phyloP scores from a whole-genome alignment of 177 flowering plant species.

The Vitis hybrid region DNA sequence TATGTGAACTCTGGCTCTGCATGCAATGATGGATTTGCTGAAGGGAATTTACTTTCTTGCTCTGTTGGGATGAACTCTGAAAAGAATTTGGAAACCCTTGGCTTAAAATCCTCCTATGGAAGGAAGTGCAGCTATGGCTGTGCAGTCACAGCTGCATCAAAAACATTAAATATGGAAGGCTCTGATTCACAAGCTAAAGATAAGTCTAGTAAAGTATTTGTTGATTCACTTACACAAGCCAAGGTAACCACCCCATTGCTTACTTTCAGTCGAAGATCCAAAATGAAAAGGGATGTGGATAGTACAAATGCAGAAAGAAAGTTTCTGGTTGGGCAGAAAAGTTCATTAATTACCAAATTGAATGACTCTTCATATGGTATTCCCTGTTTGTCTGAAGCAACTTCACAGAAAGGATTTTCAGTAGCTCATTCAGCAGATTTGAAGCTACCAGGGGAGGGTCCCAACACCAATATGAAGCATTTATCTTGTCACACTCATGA shows the following conservation, averaged over 20 bases:
- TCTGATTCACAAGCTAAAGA: constrained; percentile 16
- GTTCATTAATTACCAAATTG: constrained; percentile 1
- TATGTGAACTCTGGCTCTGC: not conserved
- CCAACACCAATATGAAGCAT: constrained; percentile 11
- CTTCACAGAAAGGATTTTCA: constrained; percentile 6
- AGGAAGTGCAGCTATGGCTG: constrained; percentile 15
- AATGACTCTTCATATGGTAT: not conserved
- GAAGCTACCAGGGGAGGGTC: constrained; percentile 8
- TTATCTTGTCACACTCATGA: constrained; percentile 12
- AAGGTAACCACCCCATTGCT: constrained; percentile 24
- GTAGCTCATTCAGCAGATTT: constrained; percentile 8
- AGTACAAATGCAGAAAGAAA: constrained; percentile 3
- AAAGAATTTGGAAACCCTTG: not conserved
- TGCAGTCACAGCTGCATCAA: constrained; percentile 2
- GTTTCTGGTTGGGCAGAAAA: constrained; percentile 1
- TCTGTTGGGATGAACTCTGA: constrained; percentile 2
- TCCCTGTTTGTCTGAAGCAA: not conserved
- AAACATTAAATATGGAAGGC: constrained; percentile 2
- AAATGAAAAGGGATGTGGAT: constrained; percentile 19
- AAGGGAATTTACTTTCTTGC: constrained; percentile 13
- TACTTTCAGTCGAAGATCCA: constrained; percentile 28
- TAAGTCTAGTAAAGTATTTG: not conserved
- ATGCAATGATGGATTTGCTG: constrained; percentile 8
- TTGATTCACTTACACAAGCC: not conserved
- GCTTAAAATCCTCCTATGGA: not conserved